Evolutionary conservation across 257 asterid genomes (phyloP).

Genomic region (Pogostemon cablin): DNA sequence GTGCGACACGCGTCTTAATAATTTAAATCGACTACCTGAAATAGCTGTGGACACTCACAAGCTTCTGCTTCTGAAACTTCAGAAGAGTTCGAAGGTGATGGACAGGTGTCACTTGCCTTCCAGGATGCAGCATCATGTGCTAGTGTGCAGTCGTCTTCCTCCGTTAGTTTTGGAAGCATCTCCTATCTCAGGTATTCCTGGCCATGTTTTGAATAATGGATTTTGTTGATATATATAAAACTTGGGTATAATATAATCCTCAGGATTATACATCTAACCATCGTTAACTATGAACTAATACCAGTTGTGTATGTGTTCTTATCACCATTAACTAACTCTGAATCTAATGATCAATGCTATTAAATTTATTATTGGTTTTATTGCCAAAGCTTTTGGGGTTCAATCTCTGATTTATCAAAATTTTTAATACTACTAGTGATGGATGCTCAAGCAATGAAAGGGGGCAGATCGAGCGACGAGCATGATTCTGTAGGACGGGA

Average conservation of each 20-base stretch:
- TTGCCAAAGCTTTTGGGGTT: not conserved
- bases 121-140: slow-evolving; percentile 52
- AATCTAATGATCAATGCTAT: too few relatives aligned
- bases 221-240: slow-evolving; percentile 3
- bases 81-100: slow-evolving; percentile 47
- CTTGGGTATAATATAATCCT: slow-evolving; percentile 1
- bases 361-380: too few relatives aligned
- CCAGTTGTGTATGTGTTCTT: not conserved
- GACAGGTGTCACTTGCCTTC: slow-evolving; percentile 38
- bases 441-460: slow-evolving; percentile 52
- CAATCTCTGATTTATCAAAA: slow-evolving; percentile 22
- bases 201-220: not conserved
- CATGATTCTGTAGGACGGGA: slow-evolving; percentile 41
- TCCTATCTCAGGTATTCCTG: slow-evolving; percentile 66
- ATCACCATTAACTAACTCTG: not conserved
- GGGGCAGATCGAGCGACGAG: slow-evolving; percentile 33
- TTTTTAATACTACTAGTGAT: slow-evolving; percentile 41
- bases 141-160: slow-evolving; percentile 46
- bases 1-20: slow-evolving; percentile 62
- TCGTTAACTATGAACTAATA: not conserved
- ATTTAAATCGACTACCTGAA: slow-evolving; percentile 68
- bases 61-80: slow-evolving; percentile 46
- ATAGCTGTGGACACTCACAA: slow-evolving; percentile 49
- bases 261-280: slow-evolving; percentile 3
- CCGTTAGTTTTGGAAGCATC: slow-evolving; percentile 50